Conservation (phyloP, 805 yeast species). For the Isabelozyma rhagii region DNA sequence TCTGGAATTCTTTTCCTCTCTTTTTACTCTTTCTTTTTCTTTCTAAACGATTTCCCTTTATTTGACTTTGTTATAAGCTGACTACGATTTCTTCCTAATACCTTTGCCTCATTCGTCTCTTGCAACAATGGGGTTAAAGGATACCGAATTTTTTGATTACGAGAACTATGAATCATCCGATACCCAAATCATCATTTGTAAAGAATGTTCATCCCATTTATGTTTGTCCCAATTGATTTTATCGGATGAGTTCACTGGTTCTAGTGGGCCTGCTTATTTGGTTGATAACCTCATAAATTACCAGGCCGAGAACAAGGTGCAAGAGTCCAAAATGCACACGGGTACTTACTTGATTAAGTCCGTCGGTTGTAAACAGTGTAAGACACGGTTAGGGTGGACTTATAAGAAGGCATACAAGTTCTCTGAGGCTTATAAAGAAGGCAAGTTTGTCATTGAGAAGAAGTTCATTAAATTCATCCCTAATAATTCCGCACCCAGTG, state of each 20-base stretch:
- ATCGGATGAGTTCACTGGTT: conserved; percentile 37
- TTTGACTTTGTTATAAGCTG: too few relatives aligned
- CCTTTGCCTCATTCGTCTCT: neutral
- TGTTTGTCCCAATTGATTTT: conserved; percentile 34
- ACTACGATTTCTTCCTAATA: too few relatives aligned
- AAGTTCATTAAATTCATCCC: conserved; percentile 31
- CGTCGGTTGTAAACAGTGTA: conserved; percentile 39
- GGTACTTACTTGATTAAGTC: conserved; percentile 36
- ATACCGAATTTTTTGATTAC: conserved; percentile 37
- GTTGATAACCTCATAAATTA: conserved; percentile 39
- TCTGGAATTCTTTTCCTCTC: too few relatives aligned
- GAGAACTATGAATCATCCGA: conserved; percentile 32
- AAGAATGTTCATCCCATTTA: conserved; percentile 38
- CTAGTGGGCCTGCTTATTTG: conserved; percentile 39
- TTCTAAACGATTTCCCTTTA: too few relatives aligned
- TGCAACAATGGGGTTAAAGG: conserved; percentile 34
- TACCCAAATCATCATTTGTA: conserved; percentile 38
- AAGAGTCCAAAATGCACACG: conserved; percentile 37
- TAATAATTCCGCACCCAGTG: conserved; percentile 32
- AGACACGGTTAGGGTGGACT: conserved; percentile 35
- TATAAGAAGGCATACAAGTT: conserved; percentile 35
- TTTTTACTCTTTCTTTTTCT: too few relatives aligned
- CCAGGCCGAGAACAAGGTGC: conserved; percentile 19
- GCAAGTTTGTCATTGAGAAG: conserved; percentile 42
- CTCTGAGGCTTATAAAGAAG: conserved; percentile 40